Conservation (phyloP, 2,329 filamentous ascomycete genomes). For the Pyrenophora seminiperda region DNA sequence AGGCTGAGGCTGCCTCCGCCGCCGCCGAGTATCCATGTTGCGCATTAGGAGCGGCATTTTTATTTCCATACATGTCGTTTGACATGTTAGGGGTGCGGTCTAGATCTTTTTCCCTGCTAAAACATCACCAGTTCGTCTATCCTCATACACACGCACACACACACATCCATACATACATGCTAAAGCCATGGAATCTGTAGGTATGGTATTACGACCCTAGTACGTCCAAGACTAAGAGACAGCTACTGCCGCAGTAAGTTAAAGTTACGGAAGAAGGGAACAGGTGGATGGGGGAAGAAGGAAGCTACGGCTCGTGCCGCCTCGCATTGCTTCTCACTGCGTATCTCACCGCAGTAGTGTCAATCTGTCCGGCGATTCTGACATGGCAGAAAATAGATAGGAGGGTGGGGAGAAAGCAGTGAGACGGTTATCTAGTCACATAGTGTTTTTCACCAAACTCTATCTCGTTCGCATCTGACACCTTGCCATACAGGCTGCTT, state of each 20-base stretch:
- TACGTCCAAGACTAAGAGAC: neutral
- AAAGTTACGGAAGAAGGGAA: neutral
- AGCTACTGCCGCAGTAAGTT: neutral
- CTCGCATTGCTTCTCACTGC: slow-evolving; percentile 9
- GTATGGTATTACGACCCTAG: neutral
- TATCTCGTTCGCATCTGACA: slow-evolving; percentile 8
- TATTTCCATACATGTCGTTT: neutral
- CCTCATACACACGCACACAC: neutral
- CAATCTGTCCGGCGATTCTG: neutral
- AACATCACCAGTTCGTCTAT: neutral
- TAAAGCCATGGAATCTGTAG: neutral
- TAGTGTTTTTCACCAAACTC: neutral
- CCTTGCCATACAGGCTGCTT: slow-evolving; percentile 10
- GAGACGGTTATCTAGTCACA: slow-evolving; percentile 13
- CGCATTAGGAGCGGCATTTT: neutral
- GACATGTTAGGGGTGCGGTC: neutral
- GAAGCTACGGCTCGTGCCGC: slow-evolving; percentile 16
- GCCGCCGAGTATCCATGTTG: neutral
- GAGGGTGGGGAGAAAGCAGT: slow-evolving; percentile 2
- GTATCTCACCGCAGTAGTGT: slow-evolving; percentile 4
- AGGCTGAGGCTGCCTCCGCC: neutral
- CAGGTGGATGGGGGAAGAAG: neutral
- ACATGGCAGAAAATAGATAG: neutral
- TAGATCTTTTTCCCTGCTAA: neutral
- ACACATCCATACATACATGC: neutral